These are phyloP conservation scores for Ascocoryne sarcoides DNA, from an alignment of 2,329 filamentous ascomycete species.

Conservation along the genomic window DNA sequence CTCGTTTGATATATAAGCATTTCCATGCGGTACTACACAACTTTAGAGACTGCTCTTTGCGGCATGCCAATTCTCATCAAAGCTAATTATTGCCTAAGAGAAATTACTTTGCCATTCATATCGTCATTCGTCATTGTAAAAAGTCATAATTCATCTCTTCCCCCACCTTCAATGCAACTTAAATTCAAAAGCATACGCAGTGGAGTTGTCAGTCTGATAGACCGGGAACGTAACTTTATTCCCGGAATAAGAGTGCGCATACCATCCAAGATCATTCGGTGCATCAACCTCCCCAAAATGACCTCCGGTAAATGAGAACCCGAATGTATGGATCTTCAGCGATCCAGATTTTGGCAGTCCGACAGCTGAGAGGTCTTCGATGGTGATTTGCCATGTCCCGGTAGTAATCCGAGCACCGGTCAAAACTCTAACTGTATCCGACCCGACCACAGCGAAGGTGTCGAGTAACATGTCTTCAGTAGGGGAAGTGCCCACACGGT, in stretches of 20 bases:
- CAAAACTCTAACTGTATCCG: conserved; percentile 14
- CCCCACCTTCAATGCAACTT: not conserved
- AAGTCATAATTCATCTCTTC: not conserved
- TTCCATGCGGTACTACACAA: too few species aligned
- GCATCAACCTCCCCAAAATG: conserved; percentile 18
- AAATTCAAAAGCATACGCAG: conserved; percentile 35
- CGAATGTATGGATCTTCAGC: conserved; percentile 22
- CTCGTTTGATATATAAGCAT: too few species aligned
- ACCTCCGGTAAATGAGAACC: conserved; percentile 18
- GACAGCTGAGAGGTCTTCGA: conserved; percentile 14
- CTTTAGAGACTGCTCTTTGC: too few species aligned
- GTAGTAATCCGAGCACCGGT: conserved; percentile 12
- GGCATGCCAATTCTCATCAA: too few species aligned
- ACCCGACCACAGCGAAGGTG: conserved; percentile 17
- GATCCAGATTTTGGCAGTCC: conserved; percentile 15
- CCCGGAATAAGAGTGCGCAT: conserved; percentile 29
- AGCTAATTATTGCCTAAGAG: too few species aligned
- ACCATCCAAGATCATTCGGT: conserved; percentile 25
- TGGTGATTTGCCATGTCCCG: conserved; percentile 20
- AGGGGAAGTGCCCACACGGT: conserved; percentile 30
- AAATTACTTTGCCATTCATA: too few species aligned
- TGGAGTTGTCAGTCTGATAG: conserved; percentile 30
- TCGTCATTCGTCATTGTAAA: too few species aligned
- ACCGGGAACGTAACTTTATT: conserved; percentile 32
- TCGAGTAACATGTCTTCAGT: conserved; percentile 21